Base-by-base conservation (phyloP, 441 rosid genomes). In the Pelargonium australe region DNA sequence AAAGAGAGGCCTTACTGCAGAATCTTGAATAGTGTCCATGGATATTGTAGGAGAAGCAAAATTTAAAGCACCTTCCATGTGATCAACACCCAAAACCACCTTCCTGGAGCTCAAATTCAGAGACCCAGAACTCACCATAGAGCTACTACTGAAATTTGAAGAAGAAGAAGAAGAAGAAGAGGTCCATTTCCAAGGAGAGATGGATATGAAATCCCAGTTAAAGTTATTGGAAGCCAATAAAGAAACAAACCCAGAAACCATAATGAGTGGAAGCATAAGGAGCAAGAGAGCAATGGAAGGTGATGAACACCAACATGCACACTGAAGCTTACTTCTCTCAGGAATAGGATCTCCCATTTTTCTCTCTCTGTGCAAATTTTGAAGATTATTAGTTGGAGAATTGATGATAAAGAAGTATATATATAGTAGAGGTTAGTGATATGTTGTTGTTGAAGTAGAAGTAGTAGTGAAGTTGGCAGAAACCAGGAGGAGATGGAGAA, bases 231-330 rank as follows among this genome's bases (percentile, higher is more conserved):
- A 88, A 72, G 83, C 82, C 71, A 75, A 72, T 64, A 83, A 58
- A 45, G 67, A 77, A 64, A 84, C 71, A 53, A 81, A 73, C 63
- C 76, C 72, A 43, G 82, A 76, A 14, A 79, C 73, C 8, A 87
- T 55, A 6, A 85, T 41, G 60, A 92, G 64, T 7, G 95, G 91
- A 63, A 77, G 79, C 78, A 85, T 55, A 64, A 85, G 63, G 70
- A 77, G 47, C 43, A 85, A 63, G 28, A 85, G 80, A 73, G 73
- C 85, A 65, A 66, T 20, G 7, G 80, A 75, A 2, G 79, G 44
- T 1, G 84, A 74, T 14, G 73, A 25, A 19, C 69, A 79, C 58
- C 81, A 71, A 69, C 86, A 80, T 74, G 86, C 78, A 82, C 61
- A 57, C 44, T 68, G 23, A 20, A 20, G 37, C 58, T 49, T 10